phyloP scores from a whole-genome alignment of 2,329 filamentous ascomycete species.

The Apiospora aurea region DNA sequence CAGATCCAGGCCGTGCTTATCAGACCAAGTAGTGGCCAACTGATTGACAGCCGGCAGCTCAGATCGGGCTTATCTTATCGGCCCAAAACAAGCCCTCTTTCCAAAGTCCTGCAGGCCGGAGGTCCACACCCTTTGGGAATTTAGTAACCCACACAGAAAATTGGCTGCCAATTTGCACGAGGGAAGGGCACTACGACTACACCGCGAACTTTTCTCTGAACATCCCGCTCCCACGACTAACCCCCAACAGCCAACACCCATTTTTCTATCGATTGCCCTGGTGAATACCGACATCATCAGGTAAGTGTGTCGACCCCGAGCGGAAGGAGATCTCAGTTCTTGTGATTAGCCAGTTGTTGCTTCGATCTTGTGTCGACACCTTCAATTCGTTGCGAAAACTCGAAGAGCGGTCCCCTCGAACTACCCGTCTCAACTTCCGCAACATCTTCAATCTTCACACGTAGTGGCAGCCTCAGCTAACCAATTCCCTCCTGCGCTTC shows the following conservation, averaged over 20 bases:
- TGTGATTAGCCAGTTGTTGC: slow-evolving; percentile 8
- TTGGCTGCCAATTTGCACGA: slow-evolving; percentile 19
- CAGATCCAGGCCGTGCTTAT: background rate
- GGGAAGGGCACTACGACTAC: slow-evolving; percentile 6
- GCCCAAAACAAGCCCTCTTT: slow-evolving; percentile 14
- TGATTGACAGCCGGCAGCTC: background rate
- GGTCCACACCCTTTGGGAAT: background rate
- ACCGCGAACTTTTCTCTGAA: slow-evolving; percentile 21
- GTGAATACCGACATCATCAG: slow-evolving; percentile 24
- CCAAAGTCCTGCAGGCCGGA: background rate
- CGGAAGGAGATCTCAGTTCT: background rate
- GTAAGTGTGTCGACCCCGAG: slow-evolving; percentile 12
- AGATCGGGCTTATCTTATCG: slow-evolving; percentile 1
- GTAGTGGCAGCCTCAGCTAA: slow-evolving; percentile 8
- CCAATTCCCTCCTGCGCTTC: background rate
- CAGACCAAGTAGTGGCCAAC: background rate
- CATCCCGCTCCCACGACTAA: slow-evolving; percentile 24
- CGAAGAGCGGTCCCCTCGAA: background rate
- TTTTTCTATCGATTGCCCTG: slow-evolving; percentile 23
- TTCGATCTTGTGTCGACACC: background rate
- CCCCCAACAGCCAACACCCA: slow-evolving; percentile 24
- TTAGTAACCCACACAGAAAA: slow-evolving; percentile 21
- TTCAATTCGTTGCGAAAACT: slow-evolving; percentile 12
- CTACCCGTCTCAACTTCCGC: background rate
- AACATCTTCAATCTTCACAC: background rate